Evolutionary conservation across 2,329 filamentous ascomycete genomes (phyloP), one percentile per base, ranked within the genome.

Genomic region (Ophiostoma sp.): DNA sequence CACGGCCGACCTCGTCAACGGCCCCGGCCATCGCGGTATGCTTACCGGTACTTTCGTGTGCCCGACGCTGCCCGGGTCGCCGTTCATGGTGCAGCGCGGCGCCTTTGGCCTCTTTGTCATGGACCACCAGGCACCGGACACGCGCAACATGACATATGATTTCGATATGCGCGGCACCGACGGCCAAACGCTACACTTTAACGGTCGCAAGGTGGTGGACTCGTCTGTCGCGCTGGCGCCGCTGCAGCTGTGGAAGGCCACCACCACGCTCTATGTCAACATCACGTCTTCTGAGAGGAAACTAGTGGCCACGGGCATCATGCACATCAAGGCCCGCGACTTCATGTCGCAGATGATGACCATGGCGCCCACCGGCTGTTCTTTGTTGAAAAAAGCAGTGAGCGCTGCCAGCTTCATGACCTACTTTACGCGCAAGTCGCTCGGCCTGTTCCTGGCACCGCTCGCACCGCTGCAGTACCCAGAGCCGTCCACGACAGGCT

Each of bases 151-250:
- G 39, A 84, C 83, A 0, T 90, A 90, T 75, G 83, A 88, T 74
- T 87, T 89, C 72, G 84, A 86, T 73, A 84, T 90, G 82, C 80
- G 80, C 35, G 85, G 85, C 5, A 80, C 83, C 4, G 79, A 85
- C 71, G 85, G 85, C 17, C 79, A 81, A 64, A 79, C 78, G 67
- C 82, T 87, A 65, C 84, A 85, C 71, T 87, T 90, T 75, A 82
- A 87, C 72, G 88, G 87, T 0, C 87, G 85, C 78, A 90, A 90
- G 77, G 80, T 86, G 1, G 82, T 90, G 60, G 84, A 89, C 76
- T 84, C 87, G 3, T 85, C 85, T 0, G 84, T 87, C 0, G 85
- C 87, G 1, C 79, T 89, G 44, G 83, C 83, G 1, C 83, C 85
- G 1, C 74, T 80, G 57, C 81, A 84, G 72, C 86, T 90, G 71